Base-by-base conservation (phyloP, 2,329 filamentous ascomycete species). In the Clarireedia sp. region DNA sequence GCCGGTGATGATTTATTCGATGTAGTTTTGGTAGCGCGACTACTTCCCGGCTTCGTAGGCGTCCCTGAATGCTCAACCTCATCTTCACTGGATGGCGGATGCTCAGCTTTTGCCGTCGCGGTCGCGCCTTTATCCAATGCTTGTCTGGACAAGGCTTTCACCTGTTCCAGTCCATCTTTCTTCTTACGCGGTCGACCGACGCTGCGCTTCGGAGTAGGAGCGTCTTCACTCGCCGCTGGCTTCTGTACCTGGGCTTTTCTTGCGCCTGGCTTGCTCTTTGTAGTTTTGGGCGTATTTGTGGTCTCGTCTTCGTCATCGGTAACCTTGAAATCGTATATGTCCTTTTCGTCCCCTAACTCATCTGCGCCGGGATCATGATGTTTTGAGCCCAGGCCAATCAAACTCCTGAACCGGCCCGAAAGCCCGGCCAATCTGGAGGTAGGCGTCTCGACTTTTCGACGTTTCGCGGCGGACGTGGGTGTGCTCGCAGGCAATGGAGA, bases 291-390 rank as follows among this genome's bases (percentile, higher is more conserved):
- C 26, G 36, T 16, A 37, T 38, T 54, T 21, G 17, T 46, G 44
- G 17, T 48, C 40, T 54, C 52, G 36, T 55, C 46, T 9, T 57
- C 57, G 33, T 59, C 57, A 48, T 57, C 55, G 17, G 50, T 53
- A 33, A 54, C 26, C 21, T 41, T 45, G 9, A 59, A 37, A 16
- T 50, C 47, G 24, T 52, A 57, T 8, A 59, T 54, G 12, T 12
- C 12, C 29, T 33, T 9, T 23, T 51, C 57, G 8, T 51, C 43
- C 16, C 36, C 46, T n/a, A 58, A 48, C 37, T 48, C 52, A 40
- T 58, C 50, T 48, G 33, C 29, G 46, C 45, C 51, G 5, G 23
- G 33, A 38, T 52, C 41, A 21, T 46, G 33, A n/a, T 56, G 36
- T 24, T 47, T 52, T 3, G 41, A 23, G 10, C 33, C 16, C 17